phyloP scores from a whole-genome alignment of 441 rosid genomes.

The Pelargonium cotyledonis region DNA sequence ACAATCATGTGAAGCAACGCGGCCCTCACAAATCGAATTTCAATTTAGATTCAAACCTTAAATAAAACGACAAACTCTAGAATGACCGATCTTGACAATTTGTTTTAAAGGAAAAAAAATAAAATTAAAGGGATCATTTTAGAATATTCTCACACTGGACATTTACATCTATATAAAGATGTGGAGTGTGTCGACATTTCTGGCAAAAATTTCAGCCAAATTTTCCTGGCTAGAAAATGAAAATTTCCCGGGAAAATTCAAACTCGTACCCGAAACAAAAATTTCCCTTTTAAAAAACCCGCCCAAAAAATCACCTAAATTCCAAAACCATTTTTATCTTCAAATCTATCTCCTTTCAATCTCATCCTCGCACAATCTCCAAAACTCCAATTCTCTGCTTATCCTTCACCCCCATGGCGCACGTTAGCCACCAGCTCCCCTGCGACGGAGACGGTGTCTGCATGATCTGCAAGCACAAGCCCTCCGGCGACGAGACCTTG shows the following conservation, averaged over 20 bases:
- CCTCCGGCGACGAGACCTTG: background rate
- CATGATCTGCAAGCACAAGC: conserved; percentile 7
- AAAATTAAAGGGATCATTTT: too few species aligned
- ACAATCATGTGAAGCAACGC: too few species aligned
- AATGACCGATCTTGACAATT: too few species aligned
- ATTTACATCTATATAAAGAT: too few species aligned
- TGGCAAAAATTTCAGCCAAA: background rate
- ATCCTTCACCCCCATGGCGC: background rate
- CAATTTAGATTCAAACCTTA: too few species aligned
- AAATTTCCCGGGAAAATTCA: conserved; percentile 4
- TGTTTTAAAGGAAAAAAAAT: too few species aligned
- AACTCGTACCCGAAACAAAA: background rate
- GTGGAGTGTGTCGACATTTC: background rate
- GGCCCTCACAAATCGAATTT: too few species aligned
- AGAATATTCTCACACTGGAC: too few species aligned
- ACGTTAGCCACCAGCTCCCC: background rate
- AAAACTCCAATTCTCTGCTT: background rate
- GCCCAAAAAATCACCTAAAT: background rate
- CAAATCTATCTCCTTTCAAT: background rate
- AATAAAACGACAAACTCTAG: too few species aligned
- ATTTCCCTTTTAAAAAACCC: background rate
- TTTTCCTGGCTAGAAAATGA: background rate
- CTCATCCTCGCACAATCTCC: background rate
- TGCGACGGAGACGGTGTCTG: background rate
- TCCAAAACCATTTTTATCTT: background rate